Percentiles rank a stretch among this genome's conserved stretches.
Conservation (phyloP, 768 basidiomycete genomes). For the Boletus pseudopeckii region DNA sequence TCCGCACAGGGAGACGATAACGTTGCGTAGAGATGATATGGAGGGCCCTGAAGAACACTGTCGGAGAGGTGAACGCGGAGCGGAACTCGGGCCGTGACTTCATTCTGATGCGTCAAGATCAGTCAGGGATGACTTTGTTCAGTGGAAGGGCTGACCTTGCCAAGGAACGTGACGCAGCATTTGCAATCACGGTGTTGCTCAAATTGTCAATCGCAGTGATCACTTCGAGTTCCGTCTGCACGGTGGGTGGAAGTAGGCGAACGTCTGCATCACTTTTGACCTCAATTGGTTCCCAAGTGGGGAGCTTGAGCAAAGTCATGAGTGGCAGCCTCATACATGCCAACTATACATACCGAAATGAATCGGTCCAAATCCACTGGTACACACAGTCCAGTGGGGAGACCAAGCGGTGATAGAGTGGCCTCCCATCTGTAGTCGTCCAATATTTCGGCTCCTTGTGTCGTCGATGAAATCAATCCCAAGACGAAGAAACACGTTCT, state of each 20-base stretch:
- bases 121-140: neutral
- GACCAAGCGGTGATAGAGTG: conserved; percentile 78
- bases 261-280: conserved; percentile 33
- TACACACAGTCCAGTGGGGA: conserved; percentile 88
- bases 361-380: conserved; percentile 83
- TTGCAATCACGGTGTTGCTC: conserved; percentile 93
- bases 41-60: conserved; percentile 80
- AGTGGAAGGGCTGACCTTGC: conserved; percentile 54
- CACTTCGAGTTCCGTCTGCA: conserved; percentile 75
- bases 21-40: conserved; percentile 86
- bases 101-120: conserved; percentile 46
- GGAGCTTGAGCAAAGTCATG: conserved; percentile 48
- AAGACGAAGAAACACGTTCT: conserved; percentile 97
- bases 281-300: conserved; percentile 53
- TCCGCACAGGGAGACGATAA: conserved; percentile 87
- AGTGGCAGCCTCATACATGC: conserved; percentile 1
- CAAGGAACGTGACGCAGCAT: conserved; percentile 87
- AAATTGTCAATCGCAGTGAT: conserved; percentile 90
- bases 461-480: conserved; percentile 87
- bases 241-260: conserved; percentile 61
- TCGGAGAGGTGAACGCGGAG: conserved; percentile 69
- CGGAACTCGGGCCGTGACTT: conserved; percentile 76
- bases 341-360: conserved; percentile 56
- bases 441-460: conserved; percentile 88
- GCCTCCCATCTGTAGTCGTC: conserved; percentile 94